Conservation (phyloP, 805 yeast species). For the Zygosaccharomyces gambellarensis region DNA sequence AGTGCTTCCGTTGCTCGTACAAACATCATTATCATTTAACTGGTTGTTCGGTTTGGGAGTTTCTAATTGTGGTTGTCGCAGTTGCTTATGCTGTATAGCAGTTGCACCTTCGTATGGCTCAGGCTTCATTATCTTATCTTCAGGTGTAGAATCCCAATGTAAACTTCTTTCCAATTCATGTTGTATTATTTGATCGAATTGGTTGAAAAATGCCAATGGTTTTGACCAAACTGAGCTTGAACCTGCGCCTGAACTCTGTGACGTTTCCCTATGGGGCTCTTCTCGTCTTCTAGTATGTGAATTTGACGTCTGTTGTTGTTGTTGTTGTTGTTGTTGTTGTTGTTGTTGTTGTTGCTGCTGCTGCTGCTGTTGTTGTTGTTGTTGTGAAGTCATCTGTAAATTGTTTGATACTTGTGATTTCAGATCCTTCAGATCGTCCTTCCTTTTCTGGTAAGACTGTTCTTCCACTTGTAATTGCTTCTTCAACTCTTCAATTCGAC, state of each 20-base stretch:
- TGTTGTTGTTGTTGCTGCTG: slow-evolving; percentile 6
- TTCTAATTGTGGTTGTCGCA: slow-evolving; percentile 1
- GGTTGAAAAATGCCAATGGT: slow-evolving; percentile 59
- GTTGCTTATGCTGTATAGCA: background rate
- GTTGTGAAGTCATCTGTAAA: slow-evolving; percentile 4
- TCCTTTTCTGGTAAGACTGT: slow-evolving; percentile 42
- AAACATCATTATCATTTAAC: background rate
- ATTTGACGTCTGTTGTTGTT: background rate
- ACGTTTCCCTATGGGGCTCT: background rate
- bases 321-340: background rate
- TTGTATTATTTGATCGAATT: slow-evolving; percentile 61
- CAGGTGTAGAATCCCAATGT: slow-evolving; percentile 27
- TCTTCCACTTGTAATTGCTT: slow-evolving; percentile 46
- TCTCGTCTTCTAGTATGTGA: background rate
- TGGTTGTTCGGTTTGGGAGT: background rate
- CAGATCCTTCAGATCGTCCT: slow-evolving; percentile 32
- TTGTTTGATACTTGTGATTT: slow-evolving; percentile 30
- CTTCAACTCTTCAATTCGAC: slow-evolving; percentile 46
- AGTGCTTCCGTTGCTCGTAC: background rate
- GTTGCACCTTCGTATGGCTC: background rate
- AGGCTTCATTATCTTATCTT: background rate
- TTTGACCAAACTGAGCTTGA: slow-evolving; percentile 41
- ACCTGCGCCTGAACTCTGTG: background rate
- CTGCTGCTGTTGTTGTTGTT: background rate
- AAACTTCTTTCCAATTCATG: slow-evolving; percentile 57